Conservation (phyloP, 345 rosid species). For the Linum lewisii region DNA sequence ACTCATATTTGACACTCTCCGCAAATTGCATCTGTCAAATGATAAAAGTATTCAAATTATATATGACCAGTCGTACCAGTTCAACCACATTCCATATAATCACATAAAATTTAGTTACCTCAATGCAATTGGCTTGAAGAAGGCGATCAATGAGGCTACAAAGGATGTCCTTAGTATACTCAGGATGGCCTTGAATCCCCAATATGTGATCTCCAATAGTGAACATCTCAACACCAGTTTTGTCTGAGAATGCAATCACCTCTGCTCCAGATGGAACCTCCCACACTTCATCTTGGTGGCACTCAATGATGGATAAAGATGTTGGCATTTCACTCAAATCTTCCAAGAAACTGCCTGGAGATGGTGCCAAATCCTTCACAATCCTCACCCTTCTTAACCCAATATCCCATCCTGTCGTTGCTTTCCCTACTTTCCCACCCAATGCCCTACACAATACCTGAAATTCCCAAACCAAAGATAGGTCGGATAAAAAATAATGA, state of each 20-base stretch:
- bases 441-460: conserved; percentile 81
- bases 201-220: conserved; percentile 46
- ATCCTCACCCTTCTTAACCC: conserved; percentile 53
- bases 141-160: conserved; percentile 67
- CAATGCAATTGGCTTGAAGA: conserved; percentile 34
- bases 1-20: conserved; percentile 30
- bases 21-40: conserved; percentile 35
- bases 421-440: conserved; percentile 74
- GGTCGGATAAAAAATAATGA: too few relatives aligned
- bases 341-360: conserved; percentile 20
- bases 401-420: conserved; percentile 65
- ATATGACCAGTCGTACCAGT: background rate
- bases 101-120: conserved; percentile 23
- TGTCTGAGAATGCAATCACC: conserved; percentile 67
- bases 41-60: background rate
- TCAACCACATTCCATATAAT: too few relatives aligned
- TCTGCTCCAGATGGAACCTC: conserved; percentile 58
- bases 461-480: background rate
- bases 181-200: conserved; percentile 95
- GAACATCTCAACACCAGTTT: conserved; percentile 73
- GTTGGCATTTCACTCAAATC: conserved; percentile 30
- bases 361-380: conserved; percentile 32
- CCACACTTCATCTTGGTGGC: conserved; percentile 84
- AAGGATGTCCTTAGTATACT: conserved; percentile 76
- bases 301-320: conserved; percentile 50